These are phyloP conservation scores for Paecilomyces niveus DNA, from an alignment of 2,329 filamentous ascomycete species.

Conservation along the genomic window DNA sequence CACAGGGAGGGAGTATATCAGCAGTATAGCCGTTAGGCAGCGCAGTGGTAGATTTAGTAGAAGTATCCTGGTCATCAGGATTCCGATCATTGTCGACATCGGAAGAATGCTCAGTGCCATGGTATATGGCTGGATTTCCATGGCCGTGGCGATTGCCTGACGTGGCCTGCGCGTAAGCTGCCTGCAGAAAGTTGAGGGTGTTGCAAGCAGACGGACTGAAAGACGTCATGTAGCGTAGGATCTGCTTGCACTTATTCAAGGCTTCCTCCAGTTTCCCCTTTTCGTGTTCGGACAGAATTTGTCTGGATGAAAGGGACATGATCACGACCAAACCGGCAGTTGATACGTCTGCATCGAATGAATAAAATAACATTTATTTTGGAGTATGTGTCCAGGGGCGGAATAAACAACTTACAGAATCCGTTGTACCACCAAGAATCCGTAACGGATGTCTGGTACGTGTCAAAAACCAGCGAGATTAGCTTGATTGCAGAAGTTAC, in stretches of 20 bases:
- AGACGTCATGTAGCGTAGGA: slow-evolving; percentile 19
- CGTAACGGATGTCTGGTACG: slow-evolving; percentile 16
- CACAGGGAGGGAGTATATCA: neutral
- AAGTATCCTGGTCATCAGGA: too few species aligned
- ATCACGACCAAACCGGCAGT: too few species aligned
- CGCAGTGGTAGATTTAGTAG: neutral
- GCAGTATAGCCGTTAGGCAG: too few species aligned
- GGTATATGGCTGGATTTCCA: neutral
- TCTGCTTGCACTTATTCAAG: slow-evolving; percentile 16
- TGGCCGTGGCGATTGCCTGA: neutral
- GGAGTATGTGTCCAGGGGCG: neutral
- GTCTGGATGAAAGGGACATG: too few species aligned
- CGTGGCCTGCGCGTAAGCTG: too few species aligned
- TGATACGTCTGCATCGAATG: too few species aligned
- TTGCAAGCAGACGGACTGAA: slow-evolving; percentile 23
- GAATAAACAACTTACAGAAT: slow-evolving; percentile 23
- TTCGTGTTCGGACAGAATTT: too few species aligned
- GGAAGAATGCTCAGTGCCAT: too few species aligned
- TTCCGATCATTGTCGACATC: too few species aligned
- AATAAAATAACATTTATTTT: too few species aligned
- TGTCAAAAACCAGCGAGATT: slow-evolving; percentile 21
- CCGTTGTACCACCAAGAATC: slow-evolving; percentile 35
- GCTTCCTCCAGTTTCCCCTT: too few species aligned
- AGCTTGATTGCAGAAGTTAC: slow-evolving; percentile 23
- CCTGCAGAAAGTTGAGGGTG: slow-evolving; percentile 22